Percentiles rank a stretch among this genome's conserved stretches.
phyloP scores from a whole-genome alignment of 1,284 basidiomycete genomes.

The Microbotryum scabiosae region DNA sequence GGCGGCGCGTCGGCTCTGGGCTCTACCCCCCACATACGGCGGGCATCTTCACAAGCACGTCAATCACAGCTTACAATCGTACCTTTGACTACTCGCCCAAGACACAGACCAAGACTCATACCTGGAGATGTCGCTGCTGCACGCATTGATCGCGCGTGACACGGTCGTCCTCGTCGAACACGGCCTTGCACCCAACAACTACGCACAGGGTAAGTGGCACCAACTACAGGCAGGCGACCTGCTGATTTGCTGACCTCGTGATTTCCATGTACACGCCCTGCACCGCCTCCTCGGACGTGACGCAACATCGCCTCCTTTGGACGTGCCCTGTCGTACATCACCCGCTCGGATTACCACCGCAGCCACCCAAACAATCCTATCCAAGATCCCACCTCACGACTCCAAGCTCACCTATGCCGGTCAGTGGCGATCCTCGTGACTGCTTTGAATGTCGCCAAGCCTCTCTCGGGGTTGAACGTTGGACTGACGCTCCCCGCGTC shows the following conservation, averaged over 20 bases:
- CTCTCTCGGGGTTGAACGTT: background rate
- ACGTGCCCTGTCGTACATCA: background rate
- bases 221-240: too few relatives aligned
- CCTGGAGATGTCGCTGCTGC: slow-evolving; percentile 49
- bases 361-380: slow-evolving; percentile 85
- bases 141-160: slow-evolving; percentile 76
- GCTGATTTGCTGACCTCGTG: background rate
- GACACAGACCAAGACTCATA: background rate
- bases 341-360: slow-evolving; percentile 22
- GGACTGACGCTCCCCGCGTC: background rate
- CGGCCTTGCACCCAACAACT: slow-evolving; percentile 57
- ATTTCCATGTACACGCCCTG: slow-evolving; percentile 35
- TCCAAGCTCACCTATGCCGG: slow-evolving; percentile 72
- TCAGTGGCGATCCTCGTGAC: background rate
- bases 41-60: too few relatives aligned
- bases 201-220: slow-evolving; percentile 59
- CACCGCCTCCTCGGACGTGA: slow-evolving; percentile 1
- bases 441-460: background rate
- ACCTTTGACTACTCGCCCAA: too few relatives aligned
- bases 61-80: too few relatives aligned
- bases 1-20: too few relatives aligned
- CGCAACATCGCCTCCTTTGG: slow-evolving; percentile 1
- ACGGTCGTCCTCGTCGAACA: slow-evolving; percentile 73
- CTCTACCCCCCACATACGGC: too few relatives aligned
- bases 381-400: slow-evolving; percentile 88